phyloP scores from a whole-genome alignment of 2,329 filamentous ascomycete genomes.

The Endothia cerciana region DNA sequence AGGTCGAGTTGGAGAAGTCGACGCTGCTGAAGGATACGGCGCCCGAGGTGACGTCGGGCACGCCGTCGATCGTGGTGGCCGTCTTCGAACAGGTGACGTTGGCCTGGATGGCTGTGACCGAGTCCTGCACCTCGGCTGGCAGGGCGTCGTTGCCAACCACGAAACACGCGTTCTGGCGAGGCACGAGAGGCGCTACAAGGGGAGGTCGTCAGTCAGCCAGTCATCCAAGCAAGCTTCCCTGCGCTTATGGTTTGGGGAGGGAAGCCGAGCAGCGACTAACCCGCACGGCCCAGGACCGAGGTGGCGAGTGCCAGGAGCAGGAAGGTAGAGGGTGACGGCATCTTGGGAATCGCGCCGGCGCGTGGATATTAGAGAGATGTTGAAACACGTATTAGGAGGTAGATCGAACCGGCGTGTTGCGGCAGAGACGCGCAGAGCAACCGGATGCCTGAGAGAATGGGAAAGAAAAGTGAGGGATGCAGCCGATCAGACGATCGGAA shows the following conservation, averaged over 20 bases:
- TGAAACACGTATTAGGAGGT: not conserved
- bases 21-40: constrained; percentile 55
- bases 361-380: not conserved
- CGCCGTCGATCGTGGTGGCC: constrained; percentile 52
- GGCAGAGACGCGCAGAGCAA: not conserved
- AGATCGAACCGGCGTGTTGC: constrained; percentile 12
- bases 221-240: no score
- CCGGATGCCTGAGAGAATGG: not conserved
- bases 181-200: constrained; percentile 24
- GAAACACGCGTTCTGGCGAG: constrained; percentile 53
- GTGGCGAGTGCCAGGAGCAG: constrained; percentile 22
- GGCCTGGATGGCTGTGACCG: constrained; percentile 46
- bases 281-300: constrained; percentile 10
- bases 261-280: not conserved
- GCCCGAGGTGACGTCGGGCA: constrained; percentile 61
- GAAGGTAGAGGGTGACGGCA: constrained; percentile 17
- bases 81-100: constrained; percentile 54
- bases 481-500: not conserved
- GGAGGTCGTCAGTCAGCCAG: constrained; percentile 4
- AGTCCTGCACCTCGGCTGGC: constrained; percentile 52
- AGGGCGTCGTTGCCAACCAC: constrained; percentile 54
- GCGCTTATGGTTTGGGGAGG: not conserved
- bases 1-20: constrained; percentile 56
- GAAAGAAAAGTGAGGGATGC: not conserved
- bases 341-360: not conserved